phyloP scores from a whole-genome alignment of 306 rosid genomes.

The Vicia faba region DNA sequence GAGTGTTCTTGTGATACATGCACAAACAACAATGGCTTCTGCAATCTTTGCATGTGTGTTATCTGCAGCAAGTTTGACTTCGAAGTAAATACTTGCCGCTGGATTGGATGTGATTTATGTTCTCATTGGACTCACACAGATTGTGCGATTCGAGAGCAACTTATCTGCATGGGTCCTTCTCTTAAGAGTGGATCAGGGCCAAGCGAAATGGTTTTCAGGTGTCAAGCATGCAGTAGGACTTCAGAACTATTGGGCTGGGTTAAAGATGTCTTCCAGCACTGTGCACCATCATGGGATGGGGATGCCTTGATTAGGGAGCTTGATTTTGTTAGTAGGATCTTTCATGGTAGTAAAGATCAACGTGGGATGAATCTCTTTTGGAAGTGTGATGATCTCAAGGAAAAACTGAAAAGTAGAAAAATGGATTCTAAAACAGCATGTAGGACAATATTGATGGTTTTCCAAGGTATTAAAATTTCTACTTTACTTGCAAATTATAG shows the following conservation, averaged over 20 bases:
- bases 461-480: conserved; percentile 69
- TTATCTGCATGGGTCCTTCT: conserved; percentile 75
- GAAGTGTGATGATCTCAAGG: conserved; percentile 89
- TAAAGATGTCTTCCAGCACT: conserved; percentile 95
- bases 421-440: conserved; percentile 72
- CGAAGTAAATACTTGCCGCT: conserved; percentile 96
- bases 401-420: conserved; percentile 62
- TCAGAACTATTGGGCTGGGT: conserved; percentile 98
- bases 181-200: conserved; percentile 75
- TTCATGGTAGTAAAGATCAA: conserved; percentile 84
- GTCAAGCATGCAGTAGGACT: conserved; percentile 92
- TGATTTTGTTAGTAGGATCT: conserved; percentile 92
- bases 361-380: conserved; percentile 77
- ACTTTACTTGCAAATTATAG: conserved; percentile 6
- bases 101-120: conserved; percentile 97
- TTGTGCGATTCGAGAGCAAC: conserved; percentile 94
- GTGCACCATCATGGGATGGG: conserved; percentile 91
- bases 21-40: conserved; percentile 82
- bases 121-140: conserved; percentile 99
- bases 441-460: conserved; percentile 75
- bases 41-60: conserved; percentile 98
- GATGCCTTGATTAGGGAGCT: conserved; percentile 86
- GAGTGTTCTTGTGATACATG: conserved; percentile 95
- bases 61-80: conserved; percentile 97
- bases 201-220: conserved; percentile 90